Evolutionary conservation across 345 rosid species (phyloP).

Genomic region (Murraya paniculata): DNA sequence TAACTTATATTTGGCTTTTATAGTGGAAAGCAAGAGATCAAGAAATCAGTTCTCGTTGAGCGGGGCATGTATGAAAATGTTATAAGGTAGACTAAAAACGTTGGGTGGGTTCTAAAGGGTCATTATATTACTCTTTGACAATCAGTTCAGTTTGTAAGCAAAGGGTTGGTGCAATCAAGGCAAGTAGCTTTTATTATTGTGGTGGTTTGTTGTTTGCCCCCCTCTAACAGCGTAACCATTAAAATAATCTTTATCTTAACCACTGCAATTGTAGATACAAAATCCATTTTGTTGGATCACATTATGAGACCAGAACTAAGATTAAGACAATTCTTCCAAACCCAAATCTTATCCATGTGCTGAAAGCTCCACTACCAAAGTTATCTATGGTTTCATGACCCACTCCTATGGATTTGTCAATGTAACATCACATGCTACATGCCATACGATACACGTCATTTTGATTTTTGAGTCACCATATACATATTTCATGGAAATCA

Average conservation of each 20-base stretch:
- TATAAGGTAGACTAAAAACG: not conserved
- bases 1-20: too few relatives aligned
- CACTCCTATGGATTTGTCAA: not conserved
- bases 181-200: not conserved
- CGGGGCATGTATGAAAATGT: not conserved
- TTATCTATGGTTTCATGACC: not conserved
- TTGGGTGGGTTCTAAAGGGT: not conserved
- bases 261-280: not conserved
- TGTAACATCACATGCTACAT: not conserved
- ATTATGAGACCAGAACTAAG: not conserved
- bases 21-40: too few relatives aligned
- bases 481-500: not conserved
- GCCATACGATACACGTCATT: not conserved
- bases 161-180: not conserved
- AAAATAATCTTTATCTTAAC: not conserved
- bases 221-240: not conserved
- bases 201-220: not conserved
- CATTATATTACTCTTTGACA: not conserved
- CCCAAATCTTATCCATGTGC: not conserved
- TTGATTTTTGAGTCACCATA: not conserved
- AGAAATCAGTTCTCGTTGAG: too few relatives aligned
- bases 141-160: not conserved
- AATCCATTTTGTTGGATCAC: not conserved
- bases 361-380: conserved; percentile 3
- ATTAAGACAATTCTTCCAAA: not conserved